These are phyloP conservation scores for Lodderomyces orthopsilosis DNA, from an alignment of 1,139 yeast species.

Conservation along the genomic window DNA sequence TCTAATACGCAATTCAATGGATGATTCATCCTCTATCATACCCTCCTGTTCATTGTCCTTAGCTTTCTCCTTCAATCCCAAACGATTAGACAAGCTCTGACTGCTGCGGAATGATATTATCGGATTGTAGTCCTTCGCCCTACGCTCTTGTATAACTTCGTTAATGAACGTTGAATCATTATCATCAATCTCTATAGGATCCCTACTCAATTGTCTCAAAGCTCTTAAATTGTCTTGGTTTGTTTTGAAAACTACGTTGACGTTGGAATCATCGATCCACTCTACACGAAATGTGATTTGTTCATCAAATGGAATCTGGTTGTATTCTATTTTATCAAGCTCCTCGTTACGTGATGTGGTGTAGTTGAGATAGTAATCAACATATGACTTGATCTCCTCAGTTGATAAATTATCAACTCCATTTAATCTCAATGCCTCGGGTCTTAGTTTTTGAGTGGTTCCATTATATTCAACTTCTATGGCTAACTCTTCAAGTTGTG, in stretches of 20 bases:
- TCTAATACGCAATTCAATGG: slow-evolving; percentile 43
- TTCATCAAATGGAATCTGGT: slow-evolving; percentile 26
- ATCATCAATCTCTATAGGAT: slow-evolving; percentile 2
- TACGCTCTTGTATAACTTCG: slow-evolving; percentile 31
- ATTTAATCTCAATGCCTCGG: slow-evolving; percentile 50
- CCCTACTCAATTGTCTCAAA: slow-evolving; percentile 25
- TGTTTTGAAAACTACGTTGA: slow-evolving; percentile 52
- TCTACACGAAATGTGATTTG: slow-evolving; percentile 48
- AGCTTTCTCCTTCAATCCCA: slow-evolving; percentile 20
- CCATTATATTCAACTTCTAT: slow-evolving; percentile 35
- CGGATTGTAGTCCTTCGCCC: slow-evolving; percentile 38
- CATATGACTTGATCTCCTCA: slow-evolving; percentile 56
- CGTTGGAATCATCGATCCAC: slow-evolving; percentile 68
- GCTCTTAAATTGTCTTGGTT: slow-evolving; percentile 46
- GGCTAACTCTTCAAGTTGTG: slow-evolving; percentile 30
- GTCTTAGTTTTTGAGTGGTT: slow-evolving; percentile 31
- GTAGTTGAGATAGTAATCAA: slow-evolving; percentile 50
- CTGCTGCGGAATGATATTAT: slow-evolving; percentile 36
- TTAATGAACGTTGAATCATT: slow-evolving; percentile 19
- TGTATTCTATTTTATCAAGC: slow-evolving; percentile 17
- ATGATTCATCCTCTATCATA: slow-evolving; percentile 46
- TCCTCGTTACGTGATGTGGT: slow-evolving; percentile 17
- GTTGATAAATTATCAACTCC: slow-evolving; percentile 75
- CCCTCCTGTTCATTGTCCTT: not conserved
- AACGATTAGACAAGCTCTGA: slow-evolving; percentile 28